Conservation (phyloP, 2,329 filamentous ascomycete genomes). For the Aspergillus glaucus region DNA sequence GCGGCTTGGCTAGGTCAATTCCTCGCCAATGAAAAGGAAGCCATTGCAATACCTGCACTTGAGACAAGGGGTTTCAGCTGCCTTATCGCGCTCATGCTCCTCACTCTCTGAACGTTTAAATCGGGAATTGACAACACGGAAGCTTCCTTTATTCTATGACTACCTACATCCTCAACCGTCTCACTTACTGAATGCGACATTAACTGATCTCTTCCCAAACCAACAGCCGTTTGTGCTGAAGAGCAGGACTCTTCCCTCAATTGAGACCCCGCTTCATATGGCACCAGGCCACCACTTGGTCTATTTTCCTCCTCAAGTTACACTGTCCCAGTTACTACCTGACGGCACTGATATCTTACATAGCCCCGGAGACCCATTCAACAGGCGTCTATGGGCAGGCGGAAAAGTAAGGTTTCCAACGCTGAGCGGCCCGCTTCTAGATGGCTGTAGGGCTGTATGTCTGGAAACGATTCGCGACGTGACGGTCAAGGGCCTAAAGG, state of each 20-base stretch:
- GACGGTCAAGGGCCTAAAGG: conserved; percentile 44
- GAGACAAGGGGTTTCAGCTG: background rate
- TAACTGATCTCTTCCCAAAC: conserved; percentile 50
- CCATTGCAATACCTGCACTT: background rate
- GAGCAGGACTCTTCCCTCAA: conserved; percentile 30
- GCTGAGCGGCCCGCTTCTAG: conserved; percentile 21
- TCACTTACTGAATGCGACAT: conserved; percentile 58
- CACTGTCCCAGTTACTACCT: conserved; percentile 56
- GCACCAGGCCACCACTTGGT: conserved; percentile 67
- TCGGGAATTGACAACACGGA: conserved; percentile 43
- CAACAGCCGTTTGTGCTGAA: conserved; percentile 16
- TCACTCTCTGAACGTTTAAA: conserved; percentile 36
- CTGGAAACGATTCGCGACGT: conserved; percentile 45
- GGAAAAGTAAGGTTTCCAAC: conserved; percentile 57
- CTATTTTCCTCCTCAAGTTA: conserved; percentile 72
- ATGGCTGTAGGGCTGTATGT: conserved; percentile 37
- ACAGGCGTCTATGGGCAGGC: conserved; percentile 81
- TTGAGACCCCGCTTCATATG: conserved; percentile 21
- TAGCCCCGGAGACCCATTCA: conserved; percentile 65
- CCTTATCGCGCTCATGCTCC: conserved; percentile 16
- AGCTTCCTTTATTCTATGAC: conserved; percentile 47
- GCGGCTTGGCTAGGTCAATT: too few relatives aligned
- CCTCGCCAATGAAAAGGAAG: background rate
- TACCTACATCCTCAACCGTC: conserved; percentile 57
- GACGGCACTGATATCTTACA: conserved; percentile 84